These are phyloP conservation scores for Saccharomyces hybrid DNA, from an alignment of 1,139 yeast genomes.

Conservation along the genomic window DNA sequence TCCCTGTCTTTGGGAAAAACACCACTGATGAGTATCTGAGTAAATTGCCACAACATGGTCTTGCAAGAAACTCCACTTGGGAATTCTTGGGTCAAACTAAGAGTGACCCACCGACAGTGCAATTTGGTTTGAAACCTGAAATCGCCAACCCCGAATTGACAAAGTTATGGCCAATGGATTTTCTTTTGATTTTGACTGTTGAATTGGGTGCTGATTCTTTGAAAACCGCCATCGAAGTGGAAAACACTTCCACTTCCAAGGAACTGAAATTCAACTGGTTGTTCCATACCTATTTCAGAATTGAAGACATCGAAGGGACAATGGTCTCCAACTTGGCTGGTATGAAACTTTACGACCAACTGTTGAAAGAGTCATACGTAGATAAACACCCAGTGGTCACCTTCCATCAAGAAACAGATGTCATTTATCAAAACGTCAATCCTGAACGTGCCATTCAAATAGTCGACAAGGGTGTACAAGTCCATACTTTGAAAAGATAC, in stretches of 20 bases:
- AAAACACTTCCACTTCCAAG: constrained; percentile 48
- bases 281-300: constrained; percentile 82
- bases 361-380: constrained; percentile 50
- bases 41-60: constrained; percentile 86
- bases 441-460: constrained; percentile 52
- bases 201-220: constrained; percentile 48
- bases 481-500: constrained; percentile 55
- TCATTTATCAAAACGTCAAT: constrained; percentile 63
- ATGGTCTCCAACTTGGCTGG: constrained; percentile 73
- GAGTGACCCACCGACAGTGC: constrained; percentile 58
- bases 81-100: constrained; percentile 81
- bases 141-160: constrained; percentile 51
- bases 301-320: constrained; percentile 70
- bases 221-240: constrained; percentile 64
- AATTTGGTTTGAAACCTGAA: constrained; percentile 85
- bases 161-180: constrained; percentile 60
- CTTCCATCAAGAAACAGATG: constrained; percentile 73
- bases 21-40: constrained; percentile 32
- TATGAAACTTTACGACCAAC: constrained; percentile 64
- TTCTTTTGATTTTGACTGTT: constrained; percentile 67
- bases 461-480: constrained; percentile 60
- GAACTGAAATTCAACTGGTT: constrained; percentile 84
- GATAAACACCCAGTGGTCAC: constrained; percentile 69
- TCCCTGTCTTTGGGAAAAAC: constrained; percentile 88
- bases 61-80: constrained; percentile 86